Evolutionary conservation across 768 basidiomycete genomes (phyloP), one percentile per base, ranked within the genome.

Genomic region (Hydnum rufescens): DNA sequence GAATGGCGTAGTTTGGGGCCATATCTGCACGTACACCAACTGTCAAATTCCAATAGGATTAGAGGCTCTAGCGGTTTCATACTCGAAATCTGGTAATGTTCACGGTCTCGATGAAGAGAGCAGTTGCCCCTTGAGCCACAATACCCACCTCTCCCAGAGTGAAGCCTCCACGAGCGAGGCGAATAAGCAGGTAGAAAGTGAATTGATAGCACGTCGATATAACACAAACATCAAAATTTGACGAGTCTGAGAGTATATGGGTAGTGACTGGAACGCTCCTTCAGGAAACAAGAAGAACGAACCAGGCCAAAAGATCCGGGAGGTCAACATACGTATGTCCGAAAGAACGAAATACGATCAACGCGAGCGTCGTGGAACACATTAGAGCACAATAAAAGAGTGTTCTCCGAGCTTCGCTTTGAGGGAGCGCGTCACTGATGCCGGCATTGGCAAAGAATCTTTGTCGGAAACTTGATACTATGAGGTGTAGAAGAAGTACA

Each of bases 61-160:
- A 25, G 26, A 47, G 25, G 44, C 26, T n/a, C n/a, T n/a, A n/a
- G 19, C 13, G 25, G 44, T 8, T 8, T 8, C 44, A 28, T 47
- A 47, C 44, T 8, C 6, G 44, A 47, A 16, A 47, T 28, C 77
- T 77, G 1, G 89, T 93, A 49, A 97, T 62, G 58, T 86, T 84
- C 56, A 89, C 68, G 31, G 84, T 72, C 64, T 97, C 93, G 70
- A 89, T 79, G 58, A 78, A 80, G 23, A 97, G 63, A 0, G 80
- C 80, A 2, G 89, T 83, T 3, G 84, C 89, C 39, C 89, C 88
- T 58, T 87, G 86, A 42, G 80, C 82, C 18, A 93, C 85, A 25
- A 96, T 66, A 25, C 81, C 82, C 18, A 97, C 73, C 63, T 99
- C 95, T 30, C 95, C 95, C 1, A 99, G 73, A 0, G 92, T 97